Evolutionary conservation across 192 early-diverging fungal species (phyloP), one percentile per base, ranked within the genome.

Genomic region (Spizellomyces punctatus): DNA sequence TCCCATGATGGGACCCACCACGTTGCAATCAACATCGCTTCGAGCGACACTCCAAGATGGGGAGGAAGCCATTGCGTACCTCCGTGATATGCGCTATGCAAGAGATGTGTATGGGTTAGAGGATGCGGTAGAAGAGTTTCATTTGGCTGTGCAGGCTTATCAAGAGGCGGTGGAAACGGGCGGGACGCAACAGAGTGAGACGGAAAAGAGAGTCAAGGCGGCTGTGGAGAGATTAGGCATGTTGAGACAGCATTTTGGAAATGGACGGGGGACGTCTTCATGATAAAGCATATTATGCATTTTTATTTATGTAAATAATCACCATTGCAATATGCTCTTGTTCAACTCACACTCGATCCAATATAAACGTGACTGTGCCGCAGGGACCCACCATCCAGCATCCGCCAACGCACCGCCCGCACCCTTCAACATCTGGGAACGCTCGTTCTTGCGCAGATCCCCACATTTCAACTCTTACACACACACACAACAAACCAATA

Each of bases 161-260:
- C 44, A 65, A 41, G 57, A 60, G 21, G n/a, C 6, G 21, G 42
- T 41, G 6, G 66, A 67, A 48, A 36, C 3, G 27, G 27, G 27
- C 0, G 27, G 27, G 27, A 36, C 27, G 27, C 27, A 36, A 36
- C 27, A 36, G 27, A 36, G 7, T 9, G 66, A 68, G 54, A 71
- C 71, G 48, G 47, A 50, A 27, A 58, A 41, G 21, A 16, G 71
- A 42, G 45, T 72, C n/a, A 54, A 19, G 49, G 12, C 10, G 12
- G 71, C 71, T 8, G 71, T 72, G 7, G 62, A 27, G 14, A 14
- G 71, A 60, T 52, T 72, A 36, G 49, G 49, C 6, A 63, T 72
- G 71, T 45, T 72, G 10, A 6, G 17, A n/a, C 10, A 21, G 1
- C 68, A 70, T 46, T 64, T 64, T 36, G 27, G 52, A 55, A 36